Percentiles rank a stretch among this genome's conserved stretches.
Conservation (phyloP, 306 rosid species). For the Pyrus communis region DNA sequence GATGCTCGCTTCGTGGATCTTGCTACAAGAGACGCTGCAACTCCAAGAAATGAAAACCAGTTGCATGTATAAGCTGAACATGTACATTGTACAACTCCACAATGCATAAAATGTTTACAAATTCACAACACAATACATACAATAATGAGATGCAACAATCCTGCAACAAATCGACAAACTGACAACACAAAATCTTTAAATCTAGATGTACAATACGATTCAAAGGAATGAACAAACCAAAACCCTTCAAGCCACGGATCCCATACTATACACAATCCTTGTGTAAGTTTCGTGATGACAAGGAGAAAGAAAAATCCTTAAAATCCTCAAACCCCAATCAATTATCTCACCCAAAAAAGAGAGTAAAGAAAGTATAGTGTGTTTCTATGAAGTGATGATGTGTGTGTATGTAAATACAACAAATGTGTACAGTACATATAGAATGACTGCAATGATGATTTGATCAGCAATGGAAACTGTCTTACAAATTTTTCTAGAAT, state of each 20-base stretch:
- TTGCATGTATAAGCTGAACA: neutral
- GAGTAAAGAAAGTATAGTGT: neutral
- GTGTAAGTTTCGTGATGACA: neutral
- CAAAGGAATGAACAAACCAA: slow-evolving; percentile 5
- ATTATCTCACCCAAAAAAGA: neutral
- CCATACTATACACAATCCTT: neutral
- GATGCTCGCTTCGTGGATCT: neutral
- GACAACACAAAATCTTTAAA: neutral
- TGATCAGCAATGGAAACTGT: slow-evolving; percentile 52
- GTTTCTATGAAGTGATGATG: slow-evolving; percentile 4
- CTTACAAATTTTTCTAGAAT: slow-evolving; percentile 15
- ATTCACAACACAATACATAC: neutral
- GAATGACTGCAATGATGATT: slow-evolving; percentile 34
- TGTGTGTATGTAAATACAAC: slow-evolving; percentile 23
- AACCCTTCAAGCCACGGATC: slow-evolving; percentile 1
- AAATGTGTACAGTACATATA: slow-evolving; percentile 40
- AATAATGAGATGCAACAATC: neutral
- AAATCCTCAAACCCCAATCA: neutral
- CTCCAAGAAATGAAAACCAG: neutral
- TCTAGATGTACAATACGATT: neutral
- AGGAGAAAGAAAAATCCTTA: neutral
- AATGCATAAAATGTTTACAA: neutral
- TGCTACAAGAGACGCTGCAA: neutral
- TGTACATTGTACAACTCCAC: neutral
- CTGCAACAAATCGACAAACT: neutral